A percentile compares a stretch with the other conserved stretches of the same genome.
Evolutionary conservation across 306 rosid species (phyloP).

Genomic region (Delonix regia): DNA sequence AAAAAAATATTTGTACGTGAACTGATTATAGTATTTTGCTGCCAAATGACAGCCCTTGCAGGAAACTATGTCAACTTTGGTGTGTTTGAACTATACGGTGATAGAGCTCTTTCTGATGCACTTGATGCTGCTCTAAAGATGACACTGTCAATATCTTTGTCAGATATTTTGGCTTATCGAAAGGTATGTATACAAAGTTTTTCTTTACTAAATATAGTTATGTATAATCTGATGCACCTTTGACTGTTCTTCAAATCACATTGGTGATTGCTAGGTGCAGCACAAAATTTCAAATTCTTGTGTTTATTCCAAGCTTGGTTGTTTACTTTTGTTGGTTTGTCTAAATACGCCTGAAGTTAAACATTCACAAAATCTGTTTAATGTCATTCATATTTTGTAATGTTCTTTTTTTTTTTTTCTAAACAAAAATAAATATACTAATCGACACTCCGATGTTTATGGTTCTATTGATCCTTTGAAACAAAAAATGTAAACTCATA

Average conservation of each 20-base stretch:
- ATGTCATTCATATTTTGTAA: background rate
- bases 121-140: slow-evolving; percentile 90
- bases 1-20: background rate
- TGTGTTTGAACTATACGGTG: slow-evolving; percentile 96
- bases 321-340: background rate
- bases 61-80: slow-evolving; percentile 99
- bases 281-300: slow-evolving; percentile 4
- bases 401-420: background rate
- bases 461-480: slow-evolving; percentile 9
- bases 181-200: slow-evolving; percentile 58
- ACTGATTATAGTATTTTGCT: slow-evolving; percentile 34
- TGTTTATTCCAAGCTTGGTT: background rate
- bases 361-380: background rate
- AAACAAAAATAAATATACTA: background rate
- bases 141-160: slow-evolving; percentile 89
- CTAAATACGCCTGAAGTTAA: background rate
- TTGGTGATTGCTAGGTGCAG: slow-evolving; percentile 9
- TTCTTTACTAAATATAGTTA: slow-evolving; percentile 27
- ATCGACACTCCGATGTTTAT: background rate
- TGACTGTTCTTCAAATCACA: slow-evolving; percentile 8
- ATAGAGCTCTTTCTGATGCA: slow-evolving; percentile 89
- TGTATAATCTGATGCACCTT: background rate
- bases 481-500: background rate
- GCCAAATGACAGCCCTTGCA: slow-evolving; percentile 75
- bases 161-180: slow-evolving; percentile 91